Percentiles rank a stretch among this genome's conserved stretches.
Evolutionary conservation across 176 grass and related monocot species (phyloP).

Genomic region (Ananas comosus): DNA sequence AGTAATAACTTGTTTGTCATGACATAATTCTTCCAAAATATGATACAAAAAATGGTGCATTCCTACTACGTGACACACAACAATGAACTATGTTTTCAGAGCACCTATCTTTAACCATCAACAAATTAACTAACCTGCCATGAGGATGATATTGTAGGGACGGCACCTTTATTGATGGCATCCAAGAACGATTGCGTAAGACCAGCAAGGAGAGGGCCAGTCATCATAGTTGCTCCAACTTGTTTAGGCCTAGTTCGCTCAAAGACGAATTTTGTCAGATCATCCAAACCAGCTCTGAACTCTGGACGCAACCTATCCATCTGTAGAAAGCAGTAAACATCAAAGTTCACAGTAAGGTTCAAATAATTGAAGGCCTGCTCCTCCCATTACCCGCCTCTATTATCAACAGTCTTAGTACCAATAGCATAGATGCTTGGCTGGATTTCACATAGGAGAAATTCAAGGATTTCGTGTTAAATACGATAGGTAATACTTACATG

Average conservation of each 20-base stretch:
- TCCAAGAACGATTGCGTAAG: slow-evolving; percentile 93
- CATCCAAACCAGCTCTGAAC: slow-evolving; percentile 81
- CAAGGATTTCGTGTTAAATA: not conserved
- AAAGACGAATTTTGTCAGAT: slow-evolving; percentile 84
- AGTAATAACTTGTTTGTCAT: no score
- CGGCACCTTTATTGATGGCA: slow-evolving; percentile 87
- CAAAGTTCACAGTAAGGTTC: slow-evolving; percentile 12
- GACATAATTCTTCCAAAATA: no score
- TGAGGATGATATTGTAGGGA: slow-evolving; percentile 87
- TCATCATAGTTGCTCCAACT: slow-evolving; percentile 90
- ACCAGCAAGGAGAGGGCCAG: slow-evolving; percentile 85
- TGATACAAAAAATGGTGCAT: no score
- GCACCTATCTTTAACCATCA: not conserved
- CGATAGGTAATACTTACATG: slow-evolving; percentile 39
- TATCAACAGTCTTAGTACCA: no score
- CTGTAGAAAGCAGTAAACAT: slow-evolving; percentile 35
- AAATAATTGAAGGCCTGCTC: not conserved
- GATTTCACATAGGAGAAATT: not conserved
- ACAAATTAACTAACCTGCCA: slow-evolving; percentile 58
- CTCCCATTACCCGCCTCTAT: no score
- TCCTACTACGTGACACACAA: no score
- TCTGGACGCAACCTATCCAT: slow-evolving; percentile 68
- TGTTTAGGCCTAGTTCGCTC: slow-evolving; percentile 91
- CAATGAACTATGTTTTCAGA: no score
- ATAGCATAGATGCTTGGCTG: no score